Evolutionary conservation across 1,139 yeast genomes (phyloP).

Genomic region (Magnusiomyces starmeri): DNA sequence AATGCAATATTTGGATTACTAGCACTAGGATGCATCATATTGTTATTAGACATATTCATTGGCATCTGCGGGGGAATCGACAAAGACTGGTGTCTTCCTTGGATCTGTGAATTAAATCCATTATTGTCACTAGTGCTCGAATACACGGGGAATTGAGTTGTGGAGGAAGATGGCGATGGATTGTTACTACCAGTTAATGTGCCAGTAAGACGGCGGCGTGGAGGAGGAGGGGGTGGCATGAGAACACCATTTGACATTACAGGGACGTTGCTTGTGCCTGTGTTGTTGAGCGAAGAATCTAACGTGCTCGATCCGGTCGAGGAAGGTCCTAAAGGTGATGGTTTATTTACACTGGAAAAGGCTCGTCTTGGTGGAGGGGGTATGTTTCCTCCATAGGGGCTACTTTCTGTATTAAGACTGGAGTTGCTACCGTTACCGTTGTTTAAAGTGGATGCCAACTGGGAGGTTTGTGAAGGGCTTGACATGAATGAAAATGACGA

Average conservation of each 20-base stretch:
- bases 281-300: too few relatives aligned
- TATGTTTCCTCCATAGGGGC: not conserved
- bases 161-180: not conserved
- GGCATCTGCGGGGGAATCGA: not conserved
- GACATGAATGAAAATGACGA: not conserved
- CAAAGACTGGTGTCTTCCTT: not conserved
- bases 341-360: not conserved
- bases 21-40: conserved; percentile 1
- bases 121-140: not conserved
- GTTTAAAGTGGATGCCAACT: not conserved
- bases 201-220: conserved; percentile 4
- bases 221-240: conserved; percentile 11
- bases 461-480: not conserved
- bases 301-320: too few relatives aligned
- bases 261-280: too few relatives aligned
- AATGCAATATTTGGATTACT: not conserved
- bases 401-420: not conserved
- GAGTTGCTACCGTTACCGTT: not conserved
- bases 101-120: not conserved
- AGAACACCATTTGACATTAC: conserved; percentile 5
- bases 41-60: not conserved
- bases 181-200: not conserved
- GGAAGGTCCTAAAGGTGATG: not conserved
- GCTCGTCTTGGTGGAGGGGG: not conserved
- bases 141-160: not conserved